phyloP scores from a whole-genome alignment of 2,329 filamentous ascomycete species.

The Hypoxylon sp. region DNA sequence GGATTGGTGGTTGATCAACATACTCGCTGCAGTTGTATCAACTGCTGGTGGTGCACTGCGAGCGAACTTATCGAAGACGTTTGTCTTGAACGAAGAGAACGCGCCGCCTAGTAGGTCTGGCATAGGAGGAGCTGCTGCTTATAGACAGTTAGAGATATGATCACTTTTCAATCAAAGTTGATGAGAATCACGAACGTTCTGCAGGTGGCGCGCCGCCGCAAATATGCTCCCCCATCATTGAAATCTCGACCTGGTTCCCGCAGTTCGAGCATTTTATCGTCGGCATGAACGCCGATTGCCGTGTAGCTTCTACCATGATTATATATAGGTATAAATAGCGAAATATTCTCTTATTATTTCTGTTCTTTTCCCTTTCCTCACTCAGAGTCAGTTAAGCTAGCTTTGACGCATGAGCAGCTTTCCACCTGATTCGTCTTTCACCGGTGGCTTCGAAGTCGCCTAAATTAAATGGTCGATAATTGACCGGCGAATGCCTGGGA shows the following conservation, averaged over 20 bases:
- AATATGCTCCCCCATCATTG: slow-evolving; percentile 85
- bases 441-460: slow-evolving; percentile 15
- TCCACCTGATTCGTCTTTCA: slow-evolving; percentile 20
- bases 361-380: slow-evolving; percentile 33
- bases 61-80: slow-evolving; percentile 56
- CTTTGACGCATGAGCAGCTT: slow-evolving; percentile 37
- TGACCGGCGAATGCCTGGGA: slow-evolving; percentile 20
- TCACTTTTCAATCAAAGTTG: neutral
- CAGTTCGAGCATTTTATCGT: slow-evolving; percentile 91
- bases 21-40: slow-evolving; percentile 69
- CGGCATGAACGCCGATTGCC: slow-evolving; percentile 78
- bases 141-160: slow-evolving; percentile 39
- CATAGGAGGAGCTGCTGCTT: slow-evolving; percentile 39
- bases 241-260: slow-evolving; percentile 81
- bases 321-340: slow-evolving; percentile 29
- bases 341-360: slow-evolving; percentile 31
- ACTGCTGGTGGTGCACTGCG: slow-evolving; percentile 62
- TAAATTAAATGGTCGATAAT: slow-evolving; percentile 16
- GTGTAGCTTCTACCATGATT: slow-evolving; percentile 61
- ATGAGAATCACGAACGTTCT: slow-evolving; percentile 55
- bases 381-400: slow-evolving; percentile 17
- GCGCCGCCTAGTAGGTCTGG: slow-evolving; percentile 52
- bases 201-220: slow-evolving; percentile 65
- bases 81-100: slow-evolving; percentile 54
- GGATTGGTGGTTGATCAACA: slow-evolving; percentile 46